Evolutionary conservation across 2,329 filamentous ascomycete species (phyloP), one percentile per base, ranked within the genome.

Genomic region (Myriosclerotinia duriaeana): DNA sequence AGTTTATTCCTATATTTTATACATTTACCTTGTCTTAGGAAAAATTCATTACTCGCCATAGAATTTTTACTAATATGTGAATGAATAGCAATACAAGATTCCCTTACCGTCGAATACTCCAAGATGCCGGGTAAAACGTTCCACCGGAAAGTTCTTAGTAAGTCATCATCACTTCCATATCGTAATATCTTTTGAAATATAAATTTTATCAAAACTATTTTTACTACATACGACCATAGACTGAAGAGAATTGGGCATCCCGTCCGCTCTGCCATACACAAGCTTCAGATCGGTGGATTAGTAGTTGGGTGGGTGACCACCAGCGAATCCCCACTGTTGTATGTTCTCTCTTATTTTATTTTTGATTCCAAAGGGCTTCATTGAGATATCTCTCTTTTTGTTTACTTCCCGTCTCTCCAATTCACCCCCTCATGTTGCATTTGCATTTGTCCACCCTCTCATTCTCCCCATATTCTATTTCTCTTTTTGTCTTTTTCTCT

Each of bases 81-180:
- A 59, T 42, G 48, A 42, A 60, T 36, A 81, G 84, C 80, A 48
- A 77, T 93, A 40, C 85, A 86, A 54, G 85, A 93, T 76, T 87
- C 90, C 0, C 80, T 97, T 55, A 97, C 92, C 0, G 87, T 97
- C 15, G 92, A 97, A 69, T 87, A 85, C 70, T 85, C 86, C 17
- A 89, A 86, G 69, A 78, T 82, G 2, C 92, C 91, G 0, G 94
- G 94, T 5, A 87, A 87, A 71, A 88, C 87, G 14, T 96, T 97
- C 72, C 86, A 90, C 75, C 86, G 91, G 59, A 97, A 95, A 78
- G 83, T 91, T 17, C 80, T 97, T 53, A 87, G 84, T 87, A 81
- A 78, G 81, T 77, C 53, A 50, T 17, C 59, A 40, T n/a, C 20
- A 26, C 12, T 17, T 20, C 17, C 40, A 12, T 7, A 8, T 20